Percentiles rank a stretch among this genome's conserved stretches.
These are phyloP conservation scores for Conticribra guillardii DNA, from an alignment of 108 stramenopile species.

Conservation along the genomic window DNA sequence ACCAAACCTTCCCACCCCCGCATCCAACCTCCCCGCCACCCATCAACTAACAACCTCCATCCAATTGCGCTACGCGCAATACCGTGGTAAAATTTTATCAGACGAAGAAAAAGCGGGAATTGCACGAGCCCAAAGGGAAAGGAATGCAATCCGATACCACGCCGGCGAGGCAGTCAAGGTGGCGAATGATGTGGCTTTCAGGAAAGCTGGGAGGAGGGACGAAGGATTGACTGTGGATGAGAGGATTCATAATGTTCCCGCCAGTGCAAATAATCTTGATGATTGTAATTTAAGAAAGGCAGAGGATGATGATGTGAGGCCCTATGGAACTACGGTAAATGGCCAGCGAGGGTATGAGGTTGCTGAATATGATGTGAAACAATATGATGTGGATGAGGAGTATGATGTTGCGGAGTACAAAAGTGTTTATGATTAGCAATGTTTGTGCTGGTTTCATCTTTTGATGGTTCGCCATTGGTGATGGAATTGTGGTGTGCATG, in stretches of 20 bases:
- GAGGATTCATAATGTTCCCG: slow-evolving; percentile 11
- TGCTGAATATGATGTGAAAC: slow-evolving; percentile 20
- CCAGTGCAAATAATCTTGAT: background rate
- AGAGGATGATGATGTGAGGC: slow-evolving; percentile 25
- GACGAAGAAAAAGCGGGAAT: slow-evolving; percentile 33
- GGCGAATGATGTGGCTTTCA: slow-evolving; percentile 19
- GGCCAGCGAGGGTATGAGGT: slow-evolving; percentile 38
- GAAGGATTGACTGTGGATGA: slow-evolving; percentile 43
- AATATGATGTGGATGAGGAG: slow-evolving; percentile 25
- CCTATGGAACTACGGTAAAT: slow-evolving; percentile 14
- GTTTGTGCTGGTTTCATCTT: background rate
- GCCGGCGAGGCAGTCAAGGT: slow-evolving; percentile 4
- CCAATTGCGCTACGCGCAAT: slow-evolving; percentile 24
- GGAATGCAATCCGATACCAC: slow-evolving; percentile 3
- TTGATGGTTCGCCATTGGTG: too few species aligned
- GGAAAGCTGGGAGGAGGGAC: slow-evolving; percentile 10
- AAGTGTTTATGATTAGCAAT: slow-evolving; percentile 38
- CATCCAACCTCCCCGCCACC: too few species aligned
- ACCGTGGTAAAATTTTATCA: slow-evolving; percentile 19
- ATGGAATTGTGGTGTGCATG: too few species aligned
- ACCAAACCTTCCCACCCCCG: too few species aligned
- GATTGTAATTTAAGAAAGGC: background rate
- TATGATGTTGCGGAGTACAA: slow-evolving; percentile 44
- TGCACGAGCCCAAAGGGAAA: slow-evolving; percentile 14
- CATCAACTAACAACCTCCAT: slow-evolving; percentile 15